Evolutionary conservation across 805 yeast genomes (phyloP).

Genomic region (Teunomyces atbi): DNA sequence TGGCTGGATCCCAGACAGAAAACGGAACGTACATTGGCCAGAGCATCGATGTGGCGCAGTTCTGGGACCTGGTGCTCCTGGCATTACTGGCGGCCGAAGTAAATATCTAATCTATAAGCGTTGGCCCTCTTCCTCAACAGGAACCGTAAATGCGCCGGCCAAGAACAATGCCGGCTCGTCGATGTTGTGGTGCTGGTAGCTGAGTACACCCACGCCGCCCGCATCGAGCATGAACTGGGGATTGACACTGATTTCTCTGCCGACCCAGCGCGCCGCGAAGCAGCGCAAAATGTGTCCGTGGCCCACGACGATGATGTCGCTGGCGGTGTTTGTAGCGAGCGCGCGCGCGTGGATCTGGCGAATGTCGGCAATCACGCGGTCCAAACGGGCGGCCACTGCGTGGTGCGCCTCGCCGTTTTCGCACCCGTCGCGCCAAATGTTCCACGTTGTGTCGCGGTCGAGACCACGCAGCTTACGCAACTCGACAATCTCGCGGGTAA

Average conservation of each 20-base stretch:
- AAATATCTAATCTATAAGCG: conserved; percentile 8
- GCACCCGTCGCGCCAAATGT: conserved; percentile 90
- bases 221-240: conserved; percentile 89
- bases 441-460: conserved; percentile 52
- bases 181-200: conserved; percentile 81
- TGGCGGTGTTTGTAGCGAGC: conserved; percentile 47
- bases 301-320: conserved; percentile 81
- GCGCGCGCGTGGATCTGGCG: conserved; percentile 57
- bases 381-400: conserved; percentile 70
- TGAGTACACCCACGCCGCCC: conserved; percentile 90
- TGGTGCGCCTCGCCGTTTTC: conserved; percentile 78
- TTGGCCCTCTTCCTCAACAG: conserved; percentile 55
- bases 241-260: conserved; percentile 53
- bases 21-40: conserved; percentile 8
- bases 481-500: conserved; percentile 63
- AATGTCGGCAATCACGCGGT: conserved; percentile 64
- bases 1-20: conserved; percentile 7
- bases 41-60: conserved; percentile 7
- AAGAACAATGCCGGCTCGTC: conserved; percentile 84
- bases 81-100: not conserved
- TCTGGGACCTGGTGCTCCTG: conserved; percentile 10
- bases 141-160: conserved; percentile 80
- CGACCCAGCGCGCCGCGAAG: conserved; percentile 87
- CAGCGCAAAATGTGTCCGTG: conserved; percentile 94
- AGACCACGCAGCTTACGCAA: conserved; percentile 61